Evolutionary conservation across 164 flowering plant species (phyloP), one percentile per base, ranked within the genome.

Genomic region (Stephania japonica): DNA sequence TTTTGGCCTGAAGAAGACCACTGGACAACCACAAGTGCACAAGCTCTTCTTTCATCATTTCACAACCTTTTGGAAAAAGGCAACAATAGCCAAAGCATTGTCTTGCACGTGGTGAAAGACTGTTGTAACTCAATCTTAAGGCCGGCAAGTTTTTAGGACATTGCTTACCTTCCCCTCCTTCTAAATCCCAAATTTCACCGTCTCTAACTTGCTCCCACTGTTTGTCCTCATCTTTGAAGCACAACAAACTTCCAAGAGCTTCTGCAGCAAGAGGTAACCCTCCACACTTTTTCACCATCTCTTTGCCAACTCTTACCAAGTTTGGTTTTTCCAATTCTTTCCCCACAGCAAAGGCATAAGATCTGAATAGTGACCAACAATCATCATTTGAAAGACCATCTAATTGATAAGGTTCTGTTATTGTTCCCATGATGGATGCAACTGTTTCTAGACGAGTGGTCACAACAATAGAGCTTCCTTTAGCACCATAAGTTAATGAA

Each of bases 1-100:
- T 49, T 56, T 41, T 0, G 12, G 67, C 21, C 21, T 53, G 43
- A 61, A 77, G 13, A 50, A 63, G 73, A 7, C 76, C 79, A 44
- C 68, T 53, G 38, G 76, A 72, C 24, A 71, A 71, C 82, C 82
- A 80, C 18, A 74, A n/a, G n/a, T 71, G 61, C 1, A 77, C 53
- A 62, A 77, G 38, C 6, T 19, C 16, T 41, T 74, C 73, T 65
- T 74, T 74, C 13, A 21, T n/a, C 50, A 77, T 69, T 7, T 24
- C 27, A 42, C 64, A 43, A 18, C 71, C 71, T 61, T 77, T 80
- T 0, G 79, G 80, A 68, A 76, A 80, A 12, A 80, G 21, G 0
- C 71, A 77, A 65, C 80, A 80, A 68, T 67, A 80, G 6, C 71
- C 70, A 69, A 80, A 77, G 21, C 8, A 44, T 13, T 44, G 50